Evolutionary conservation across 208 protist genomes (phyloP).

Genomic region (Angomonas deanei): DNA sequence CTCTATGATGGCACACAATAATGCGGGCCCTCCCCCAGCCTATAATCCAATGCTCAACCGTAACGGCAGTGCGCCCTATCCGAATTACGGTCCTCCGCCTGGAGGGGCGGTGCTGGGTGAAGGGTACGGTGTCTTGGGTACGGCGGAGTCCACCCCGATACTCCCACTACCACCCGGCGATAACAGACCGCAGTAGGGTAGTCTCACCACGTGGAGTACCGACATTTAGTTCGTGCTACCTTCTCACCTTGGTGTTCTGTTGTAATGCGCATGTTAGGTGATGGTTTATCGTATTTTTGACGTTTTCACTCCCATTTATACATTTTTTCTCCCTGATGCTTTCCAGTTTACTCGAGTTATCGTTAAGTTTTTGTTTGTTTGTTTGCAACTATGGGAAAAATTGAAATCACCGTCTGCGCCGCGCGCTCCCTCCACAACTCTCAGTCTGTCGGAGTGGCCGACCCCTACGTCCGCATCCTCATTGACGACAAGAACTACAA

Average conservation of each 20-base stretch:
- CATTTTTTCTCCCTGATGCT: neutral
- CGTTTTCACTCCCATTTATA: neutral
- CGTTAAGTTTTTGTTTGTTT: neutral
- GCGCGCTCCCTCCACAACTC: constrained; percentile 50
- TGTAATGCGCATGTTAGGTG: too few relatives aligned
- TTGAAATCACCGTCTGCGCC: constrained; percentile 63
- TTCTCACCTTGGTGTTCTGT: too few relatives aligned
- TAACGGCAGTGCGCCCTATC: too few relatives aligned
- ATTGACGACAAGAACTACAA: constrained; percentile 50
- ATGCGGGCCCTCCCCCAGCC: neutral
- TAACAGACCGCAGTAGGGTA: too few relatives aligned
- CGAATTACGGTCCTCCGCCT: too few relatives aligned
- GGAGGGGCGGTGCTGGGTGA: neutral
- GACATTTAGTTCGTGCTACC: too few relatives aligned
- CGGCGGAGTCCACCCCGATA: neutral
- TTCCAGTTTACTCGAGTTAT: neutral
- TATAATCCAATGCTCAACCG: too few relatives aligned
- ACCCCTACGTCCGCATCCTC: constrained; percentile 58
- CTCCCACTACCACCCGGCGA: too few relatives aligned
- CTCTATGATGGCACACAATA: neutral
- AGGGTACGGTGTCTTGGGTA: neutral
- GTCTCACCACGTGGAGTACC: too few relatives aligned
- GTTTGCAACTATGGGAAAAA: constrained; percentile 39
- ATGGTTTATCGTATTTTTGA: too few relatives aligned
- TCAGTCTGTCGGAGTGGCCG: constrained; percentile 35